Conservation (phyloP, 352 stramenopile species). For the Phytophthora europaea region DNA sequence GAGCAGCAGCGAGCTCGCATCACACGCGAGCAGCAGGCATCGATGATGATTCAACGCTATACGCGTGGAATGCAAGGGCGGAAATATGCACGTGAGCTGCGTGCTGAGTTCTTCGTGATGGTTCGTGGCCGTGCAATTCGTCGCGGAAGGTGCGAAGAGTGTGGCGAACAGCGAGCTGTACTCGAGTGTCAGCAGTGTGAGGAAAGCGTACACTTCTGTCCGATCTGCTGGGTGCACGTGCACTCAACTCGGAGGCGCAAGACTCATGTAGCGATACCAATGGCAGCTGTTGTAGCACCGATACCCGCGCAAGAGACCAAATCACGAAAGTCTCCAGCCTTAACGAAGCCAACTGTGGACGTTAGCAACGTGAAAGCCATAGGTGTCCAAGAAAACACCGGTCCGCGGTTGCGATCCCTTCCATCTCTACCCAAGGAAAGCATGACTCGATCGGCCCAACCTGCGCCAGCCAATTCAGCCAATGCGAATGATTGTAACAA, state of each 20-base stretch:
- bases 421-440: constrained; percentile 21
- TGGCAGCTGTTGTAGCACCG: constrained; percentile 36
- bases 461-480: neutral
- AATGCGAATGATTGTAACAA: neutral
- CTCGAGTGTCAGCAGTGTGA: constrained; percentile 76
- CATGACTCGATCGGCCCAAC: constrained; percentile 7
- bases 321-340: neutral
- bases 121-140: constrained; percentile 74
- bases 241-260: constrained; percentile 68
- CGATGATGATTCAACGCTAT: constrained; percentile 60
- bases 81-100: constrained; percentile 49
- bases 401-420: constrained; percentile 13
- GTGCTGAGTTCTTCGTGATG: constrained; percentile 75
- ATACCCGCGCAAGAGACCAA: constrained; percentile 1
- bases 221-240: constrained; percentile 79
- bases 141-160: constrained; percentile 79
- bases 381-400: neutral
- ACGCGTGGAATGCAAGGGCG: constrained; percentile 57
- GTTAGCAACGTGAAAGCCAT: neutral
- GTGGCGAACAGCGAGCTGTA: constrained; percentile 70
- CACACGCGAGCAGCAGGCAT: constrained; percentile 51
- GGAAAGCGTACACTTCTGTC: constrained; percentile 77
- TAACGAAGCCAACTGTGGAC: constrained; percentile 3
- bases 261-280: constrained; percentile 70
- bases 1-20: constrained; percentile 43